Base-by-base conservation (phyloP, 2,329 filamentous ascomycete species). In the Microsporum ferrugineum region DNA sequence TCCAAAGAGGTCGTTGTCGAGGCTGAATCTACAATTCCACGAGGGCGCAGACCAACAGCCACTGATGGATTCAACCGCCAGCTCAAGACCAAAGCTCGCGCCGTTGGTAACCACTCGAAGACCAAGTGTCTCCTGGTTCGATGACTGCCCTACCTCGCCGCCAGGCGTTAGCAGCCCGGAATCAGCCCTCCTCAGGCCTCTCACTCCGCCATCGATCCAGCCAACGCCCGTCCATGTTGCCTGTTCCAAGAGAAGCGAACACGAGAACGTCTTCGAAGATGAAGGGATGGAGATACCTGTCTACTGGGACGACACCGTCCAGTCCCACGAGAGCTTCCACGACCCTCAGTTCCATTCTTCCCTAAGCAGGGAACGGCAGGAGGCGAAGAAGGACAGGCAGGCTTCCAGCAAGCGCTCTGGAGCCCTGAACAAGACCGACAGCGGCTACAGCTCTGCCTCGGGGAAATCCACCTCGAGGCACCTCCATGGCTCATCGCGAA, bases 301-400 rank as follows among this genome's bases (percentile, higher is more conserved):
- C 31, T 57, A 38, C 36, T 57, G 53, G 53, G 57, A 59, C 8
- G 57, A 59, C 31, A 59, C 57, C 2, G 39, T 49, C 27, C 38
- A 39, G 27, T 38, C 57, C 31, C 34, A 59, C 23, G 57, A 59
- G 36, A 45, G 38, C 38, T 47, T 45, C 29, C 39, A 49, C 27
- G 57, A 49, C 34, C 12, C 17, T 23, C 17, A 45, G 10, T 57
- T 57, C 53, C 36, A 57, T 17, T 14, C 10, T 6, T 23, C 53
- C 31, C 36, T 57, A 17, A 57, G 29, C 53, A 23, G 36, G n/a
- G 53, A 36, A 36, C 53, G 33, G 2, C 31, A 36, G 2, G 53
- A 57, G 17, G 3, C 33, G 31, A 57, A 39, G 36, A 27, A 36
- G 12, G 17, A 23, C 17, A 23, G 17, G 17, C 12, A 14, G 36